phyloP scores from a whole-genome alignment of 768 basidiomycete genomes.

The Grammothele lineata region DNA sequence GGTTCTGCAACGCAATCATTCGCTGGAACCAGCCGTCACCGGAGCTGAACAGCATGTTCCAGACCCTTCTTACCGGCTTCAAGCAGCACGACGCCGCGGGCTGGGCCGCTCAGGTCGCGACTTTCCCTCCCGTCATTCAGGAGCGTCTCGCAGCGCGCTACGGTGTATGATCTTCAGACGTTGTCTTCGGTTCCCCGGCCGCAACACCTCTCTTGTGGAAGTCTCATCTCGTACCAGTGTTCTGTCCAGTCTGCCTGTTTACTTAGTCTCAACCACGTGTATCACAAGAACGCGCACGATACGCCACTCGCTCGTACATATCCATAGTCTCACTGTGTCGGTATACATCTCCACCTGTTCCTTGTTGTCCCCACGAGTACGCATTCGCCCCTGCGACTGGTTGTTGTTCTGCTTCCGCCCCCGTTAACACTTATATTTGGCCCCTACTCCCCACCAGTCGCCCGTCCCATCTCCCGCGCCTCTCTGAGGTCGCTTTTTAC shows the following conservation, averaged over 20 bases:
- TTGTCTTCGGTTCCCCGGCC: not conserved
- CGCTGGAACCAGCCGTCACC: conserved; percentile 91
- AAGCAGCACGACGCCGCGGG: conserved; percentile 81
- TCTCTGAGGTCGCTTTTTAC: conserved; percentile 11
- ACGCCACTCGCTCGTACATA: not conserved
- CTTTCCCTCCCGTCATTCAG: conserved; percentile 86
- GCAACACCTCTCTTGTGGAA: not conserved
- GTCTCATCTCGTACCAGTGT: not conserved
- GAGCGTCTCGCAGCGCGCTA: conserved; percentile 85
- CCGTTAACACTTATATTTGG: not conserved
- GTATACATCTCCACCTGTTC: conserved; percentile 12
- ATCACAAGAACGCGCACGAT: conserved; percentile 8
- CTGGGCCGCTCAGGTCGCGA: conserved; percentile 79
- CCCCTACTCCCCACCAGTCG: not conserved
- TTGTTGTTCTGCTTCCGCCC: not conserved
- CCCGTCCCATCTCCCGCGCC: conserved; percentile 1
- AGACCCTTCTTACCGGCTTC: conserved; percentile 83
- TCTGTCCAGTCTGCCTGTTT: not conserved
- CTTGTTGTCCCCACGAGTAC: conserved; percentile 8
- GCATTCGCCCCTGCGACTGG: not conserved
- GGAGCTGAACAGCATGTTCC: conserved; percentile 93
- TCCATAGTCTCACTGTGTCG: conserved; percentile 5
- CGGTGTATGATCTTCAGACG: conserved; percentile 43
- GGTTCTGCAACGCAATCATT: conserved; percentile 98
- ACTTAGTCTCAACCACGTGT: conserved; percentile 5